phyloP scores from a whole-genome alignment of 2,329 filamentous ascomycete species.

The Capronia epimyces region DNA sequence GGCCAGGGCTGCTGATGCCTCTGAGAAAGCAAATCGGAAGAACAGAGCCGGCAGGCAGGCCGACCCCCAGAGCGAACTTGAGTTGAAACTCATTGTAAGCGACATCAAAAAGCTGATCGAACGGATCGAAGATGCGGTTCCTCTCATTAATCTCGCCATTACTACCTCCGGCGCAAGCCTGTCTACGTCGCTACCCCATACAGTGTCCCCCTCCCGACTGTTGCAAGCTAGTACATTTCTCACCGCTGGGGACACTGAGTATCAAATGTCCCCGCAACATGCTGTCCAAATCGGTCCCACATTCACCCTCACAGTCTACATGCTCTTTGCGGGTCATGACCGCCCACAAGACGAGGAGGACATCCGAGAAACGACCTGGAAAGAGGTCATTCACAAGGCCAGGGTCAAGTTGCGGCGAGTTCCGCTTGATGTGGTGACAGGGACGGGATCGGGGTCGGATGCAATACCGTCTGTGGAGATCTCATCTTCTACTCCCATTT shows the following conservation, averaged over 20 bases:
- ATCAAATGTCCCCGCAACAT: conserved; percentile 57
- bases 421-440: conserved; percentile 50
- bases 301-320: conserved; percentile 84
- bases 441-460: conserved; percentile 28
- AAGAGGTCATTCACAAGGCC: conserved; percentile 93
- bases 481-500: conserved; percentile 1
- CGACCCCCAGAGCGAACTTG: conserved; percentile 52
- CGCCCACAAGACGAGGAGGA: conserved; percentile 53
- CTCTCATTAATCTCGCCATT: conserved; percentile 86
- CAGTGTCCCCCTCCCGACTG: conserved; percentile 82
- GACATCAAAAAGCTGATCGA: conserved; percentile 70
- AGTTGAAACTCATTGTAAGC: conserved; percentile 63
- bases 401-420: conserved; percentile 72
- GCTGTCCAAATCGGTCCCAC: conserved; percentile 79
- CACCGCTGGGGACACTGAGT: conserved; percentile 79
- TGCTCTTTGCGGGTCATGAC: conserved; percentile 82
- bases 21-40: conserved; percentile 46
- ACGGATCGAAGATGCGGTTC: conserved; percentile 85
- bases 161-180: conserved; percentile 87
- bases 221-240: conserved; percentile 90
- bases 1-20: conserved; percentile 61
- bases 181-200: conserved; percentile 69
- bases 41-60: conserved; percentile 39
- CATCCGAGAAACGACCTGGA: conserved; percentile 71
- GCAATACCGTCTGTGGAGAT: conserved; percentile 34